A percentile compares a stretch with the other conserved stretches of the same genome.
Conservation (phyloP, 2,329 filamentous ascomycete species). For the Arthrinium phaeospermum region DNA sequence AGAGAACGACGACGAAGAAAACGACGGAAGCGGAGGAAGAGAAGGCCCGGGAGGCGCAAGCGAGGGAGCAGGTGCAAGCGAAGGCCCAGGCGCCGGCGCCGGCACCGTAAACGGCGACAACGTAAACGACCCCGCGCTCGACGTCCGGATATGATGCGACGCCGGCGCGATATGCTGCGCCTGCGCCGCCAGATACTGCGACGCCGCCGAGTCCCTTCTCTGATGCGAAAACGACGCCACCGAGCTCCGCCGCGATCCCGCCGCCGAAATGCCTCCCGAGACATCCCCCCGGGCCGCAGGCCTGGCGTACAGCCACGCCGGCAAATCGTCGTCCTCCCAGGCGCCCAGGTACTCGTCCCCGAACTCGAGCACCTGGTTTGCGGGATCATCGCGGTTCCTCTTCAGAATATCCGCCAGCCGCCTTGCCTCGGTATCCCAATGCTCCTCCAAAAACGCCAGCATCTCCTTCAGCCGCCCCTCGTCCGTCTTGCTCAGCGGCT, state of each 20-base stretch:
- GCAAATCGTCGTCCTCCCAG: constrained; percentile 36
- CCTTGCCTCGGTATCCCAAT: constrained; percentile 35
- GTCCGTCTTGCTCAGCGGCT: constrained; percentile 32
- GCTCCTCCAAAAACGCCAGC: constrained; percentile 31
- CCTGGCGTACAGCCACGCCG: constrained; percentile 28
- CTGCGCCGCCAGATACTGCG: not conserved
- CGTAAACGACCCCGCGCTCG: constrained; percentile 3
- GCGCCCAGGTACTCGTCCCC: constrained; percentile 34
- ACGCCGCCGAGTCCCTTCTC: not conserved
- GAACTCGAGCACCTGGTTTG: constrained; percentile 31
- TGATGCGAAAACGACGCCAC: not conserved
- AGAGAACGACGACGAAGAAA: not conserved
- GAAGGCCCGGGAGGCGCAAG: not conserved
- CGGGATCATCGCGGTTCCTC: constrained; percentile 31
- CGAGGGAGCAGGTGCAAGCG: not conserved
- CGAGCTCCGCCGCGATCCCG: not conserved
- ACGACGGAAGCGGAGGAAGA: not conserved
- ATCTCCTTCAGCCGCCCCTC: constrained; percentile 34
- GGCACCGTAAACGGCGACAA: not conserved
- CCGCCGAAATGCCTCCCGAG: not conserved
- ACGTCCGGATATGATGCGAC: constrained; percentile 1
- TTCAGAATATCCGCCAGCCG: constrained; percentile 30
- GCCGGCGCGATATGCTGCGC: not conserved
- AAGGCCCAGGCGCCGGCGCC: not conserved
- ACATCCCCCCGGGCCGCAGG: not conserved